Base-by-base conservation (phyloP, 257 asterid species). In the Nicotiana obtusifolia region DNA sequence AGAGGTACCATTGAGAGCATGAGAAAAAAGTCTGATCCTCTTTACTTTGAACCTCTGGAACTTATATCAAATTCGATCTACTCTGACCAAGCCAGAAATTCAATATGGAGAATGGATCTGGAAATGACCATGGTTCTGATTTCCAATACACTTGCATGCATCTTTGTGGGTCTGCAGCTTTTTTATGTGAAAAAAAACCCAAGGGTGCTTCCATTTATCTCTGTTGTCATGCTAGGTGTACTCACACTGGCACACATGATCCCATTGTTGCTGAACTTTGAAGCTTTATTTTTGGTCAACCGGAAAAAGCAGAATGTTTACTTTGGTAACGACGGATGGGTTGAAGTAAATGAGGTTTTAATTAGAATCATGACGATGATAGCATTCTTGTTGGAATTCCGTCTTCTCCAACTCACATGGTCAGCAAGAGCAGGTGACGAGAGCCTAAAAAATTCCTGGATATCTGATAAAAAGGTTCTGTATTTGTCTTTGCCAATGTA, bases 61-160 rank as follows among this genome's bases (percentile, higher is more conserved):
- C 81, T 95, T 67, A 8, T 84, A 73, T 92, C 98, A 10, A 90
- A 64, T 49, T 89, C 97, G 62, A 76, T 93, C 24, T 93, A 93
- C 65, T 33, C 80, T 35, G 90, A 87, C 52, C 93, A 93, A 90
- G 97, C 92, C 79, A 90, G 82, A 85, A 91, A 91, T 61, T 92
- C 98, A 53, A 82, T 93, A 53, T 93, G 97, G 95, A 90, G 92
- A 82, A 92, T 93, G 93, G 99, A 95, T 90, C 87, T 95, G 83
- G 99, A 95, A 90, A 88, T 93, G 88, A 88, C 95, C 26, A 88
- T 93, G 94, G 93, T 95, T 80, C 90, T 95, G 28, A 78, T 92
- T 85, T 92, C 99, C 86, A 91, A 82, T 86, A 89, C 99, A 1
- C 90, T 95, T 78, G 87, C 89, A 13, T 93, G 99, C 53, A 68